phyloP scores from a whole-genome alignment of 805 yeast species.

The Wickerhamomyces mucosus region DNA sequence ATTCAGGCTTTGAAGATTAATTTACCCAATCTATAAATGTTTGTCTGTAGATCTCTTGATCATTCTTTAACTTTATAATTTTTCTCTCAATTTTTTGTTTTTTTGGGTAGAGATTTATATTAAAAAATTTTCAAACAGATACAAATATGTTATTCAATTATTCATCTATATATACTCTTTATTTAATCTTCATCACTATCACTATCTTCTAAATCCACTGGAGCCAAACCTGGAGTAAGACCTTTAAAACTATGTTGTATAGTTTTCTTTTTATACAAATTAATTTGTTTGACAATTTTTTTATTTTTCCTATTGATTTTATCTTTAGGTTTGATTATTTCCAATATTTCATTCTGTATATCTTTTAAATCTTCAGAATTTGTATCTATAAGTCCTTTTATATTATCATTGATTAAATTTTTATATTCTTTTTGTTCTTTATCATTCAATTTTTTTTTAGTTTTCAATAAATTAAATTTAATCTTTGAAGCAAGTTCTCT shows the following conservation, averaged over 20 bases:
- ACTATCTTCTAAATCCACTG: conserved; percentile 59
- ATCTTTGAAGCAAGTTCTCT: conserved; percentile 23
- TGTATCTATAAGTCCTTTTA: conserved; percentile 33
- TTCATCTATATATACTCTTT: too few relatives aligned
- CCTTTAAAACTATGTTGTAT: conserved; percentile 36
- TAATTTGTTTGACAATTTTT: conserved; percentile 21
- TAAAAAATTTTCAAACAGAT: too few relatives aligned
- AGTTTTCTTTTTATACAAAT: conserved; percentile 21
- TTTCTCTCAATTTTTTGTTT: too few relatives aligned
- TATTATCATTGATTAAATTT: conserved; percentile 26
- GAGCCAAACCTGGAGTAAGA: conserved; percentile 79
- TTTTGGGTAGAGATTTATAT: too few relatives aligned
- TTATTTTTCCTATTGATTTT: conserved; percentile 6
- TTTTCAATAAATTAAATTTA: conserved; percentile 23
- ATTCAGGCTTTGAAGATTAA: background rate
- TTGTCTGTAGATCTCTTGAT: too few relatives aligned
- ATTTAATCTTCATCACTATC: conserved; percentile 26
- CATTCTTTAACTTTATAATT: too few relatives aligned
- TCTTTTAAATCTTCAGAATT: conserved; percentile 29
- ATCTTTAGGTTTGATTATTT: conserved; percentile 28
- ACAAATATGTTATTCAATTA: too few relatives aligned
- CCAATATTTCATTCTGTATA: conserved; percentile 33
- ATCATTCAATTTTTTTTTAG: conserved; percentile 19
- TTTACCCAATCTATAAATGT: too few relatives aligned
- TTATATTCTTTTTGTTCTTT: conserved; percentile 27